Percentiles rank a stretch among this genome's conserved stretches.
phyloP scores from a whole-genome alignment of 805 yeast species.

The Kazachstania taianensis region DNA sequence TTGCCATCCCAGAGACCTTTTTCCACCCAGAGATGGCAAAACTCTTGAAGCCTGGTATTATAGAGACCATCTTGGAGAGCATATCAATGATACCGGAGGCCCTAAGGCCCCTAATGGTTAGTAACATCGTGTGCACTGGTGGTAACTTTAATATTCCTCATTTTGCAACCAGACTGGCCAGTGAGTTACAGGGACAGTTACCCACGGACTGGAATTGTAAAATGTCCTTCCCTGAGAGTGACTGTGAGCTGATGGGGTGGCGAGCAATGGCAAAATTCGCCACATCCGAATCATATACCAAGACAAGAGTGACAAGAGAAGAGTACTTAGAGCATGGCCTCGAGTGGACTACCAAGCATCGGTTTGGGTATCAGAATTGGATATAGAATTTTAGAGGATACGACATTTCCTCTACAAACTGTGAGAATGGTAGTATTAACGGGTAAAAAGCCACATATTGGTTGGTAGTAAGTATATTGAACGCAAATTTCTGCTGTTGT shows the following conservation, averaged over 20 bases:
- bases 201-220: conserved; percentile 64
- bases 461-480: too few species aligned
- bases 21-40: conserved; percentile 81
- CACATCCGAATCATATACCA: conserved; percentile 30
- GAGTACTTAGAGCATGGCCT: conserved; percentile 83
- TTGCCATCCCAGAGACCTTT: conserved; percentile 75
- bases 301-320: conserved; percentile 55
- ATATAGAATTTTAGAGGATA: too few species aligned
- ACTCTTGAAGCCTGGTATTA: conserved; percentile 68
- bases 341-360: conserved; percentile 34
- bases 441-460: too few species aligned
- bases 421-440: too few species aligned
- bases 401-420: too few species aligned
- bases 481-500: too few species aligned
- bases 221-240: conserved; percentile 25
- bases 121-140: conserved; percentile 74
- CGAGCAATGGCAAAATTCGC: conserved; percentile 43
- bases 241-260: conserved; percentile 46
- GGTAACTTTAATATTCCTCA: conserved; percentile 71
- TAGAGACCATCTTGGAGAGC: conserved; percentile 58
- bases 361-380: conserved; percentile 35
- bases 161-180: conserved; percentile 47
- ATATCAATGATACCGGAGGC: conserved; percentile 64
- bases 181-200: conserved; percentile 55
- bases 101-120: conserved; percentile 60